phyloP scores from a whole-genome alignment of 306 rosid genomes.

The Corylus heterophylla region DNA sequence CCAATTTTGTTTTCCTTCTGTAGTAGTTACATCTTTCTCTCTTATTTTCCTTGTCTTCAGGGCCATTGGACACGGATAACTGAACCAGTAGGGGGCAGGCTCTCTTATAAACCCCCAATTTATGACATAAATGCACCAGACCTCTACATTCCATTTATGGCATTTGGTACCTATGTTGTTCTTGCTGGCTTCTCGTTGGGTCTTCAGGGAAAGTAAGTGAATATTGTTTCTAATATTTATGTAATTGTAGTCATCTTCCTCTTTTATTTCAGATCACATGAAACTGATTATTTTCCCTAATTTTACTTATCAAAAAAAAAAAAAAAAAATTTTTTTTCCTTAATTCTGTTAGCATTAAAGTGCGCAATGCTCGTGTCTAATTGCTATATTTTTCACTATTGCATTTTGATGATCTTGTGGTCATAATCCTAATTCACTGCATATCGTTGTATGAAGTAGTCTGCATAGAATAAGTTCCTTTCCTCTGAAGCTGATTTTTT shows the following conservation, averaged over 20 bases:
- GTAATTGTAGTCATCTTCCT: background rate
- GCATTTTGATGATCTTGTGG: background rate
- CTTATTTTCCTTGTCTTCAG: conserved; percentile 47
- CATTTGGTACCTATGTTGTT: conserved; percentile 91
- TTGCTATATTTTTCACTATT: no score
- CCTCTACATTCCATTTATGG: conserved; percentile 92
- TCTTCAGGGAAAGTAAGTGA: conserved; percentile 79
- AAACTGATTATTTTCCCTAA: background rate
- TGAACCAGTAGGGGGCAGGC: conserved; percentile 97
- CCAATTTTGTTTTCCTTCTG: background rate
- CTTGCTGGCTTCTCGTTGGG: conserved; percentile 97
- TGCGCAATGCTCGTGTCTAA: background rate
- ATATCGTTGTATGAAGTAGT: background rate
- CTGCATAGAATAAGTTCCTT: background rate
- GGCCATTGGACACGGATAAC: conserved; percentile 98
- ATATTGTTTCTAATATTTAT: background rate
- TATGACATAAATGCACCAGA: conserved; percentile 98
- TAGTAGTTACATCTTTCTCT: conserved; percentile 15
- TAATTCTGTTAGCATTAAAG: background rate
- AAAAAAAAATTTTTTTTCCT: no score
- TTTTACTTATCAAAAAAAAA: no score
- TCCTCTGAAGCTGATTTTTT: no score
- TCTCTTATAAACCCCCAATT: conserved; percentile 89
- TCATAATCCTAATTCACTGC: background rate
- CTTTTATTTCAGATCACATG: conserved; percentile 7